phyloP scores from a whole-genome alignment of 2,329 filamentous ascomycete species.

The Mollisiaceae sp. region DNA sequence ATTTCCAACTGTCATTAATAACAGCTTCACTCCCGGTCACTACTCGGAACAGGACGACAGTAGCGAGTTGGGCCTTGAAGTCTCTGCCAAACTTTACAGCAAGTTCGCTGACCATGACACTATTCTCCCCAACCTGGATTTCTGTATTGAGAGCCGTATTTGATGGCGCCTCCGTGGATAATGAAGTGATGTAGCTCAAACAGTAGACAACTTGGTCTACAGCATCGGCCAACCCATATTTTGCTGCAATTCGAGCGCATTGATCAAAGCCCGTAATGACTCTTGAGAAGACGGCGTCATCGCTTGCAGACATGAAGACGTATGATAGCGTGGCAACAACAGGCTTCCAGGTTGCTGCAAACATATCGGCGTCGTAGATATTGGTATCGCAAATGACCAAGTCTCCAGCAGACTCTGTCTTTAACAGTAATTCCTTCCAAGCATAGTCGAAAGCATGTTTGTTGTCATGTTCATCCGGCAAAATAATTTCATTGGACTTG shows the following conservation, averaged over 20 bases:
- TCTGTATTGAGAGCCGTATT: conserved; percentile 94
- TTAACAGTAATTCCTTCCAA: conserved; percentile 91
- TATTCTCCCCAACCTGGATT: conserved; percentile 88
- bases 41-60: conserved; percentile 92
- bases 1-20: conserved; percentile 77
- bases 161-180: conserved; percentile 75
- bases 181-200: conserved; percentile 85
- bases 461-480: conserved; percentile 97
- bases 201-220: conserved; percentile 93
- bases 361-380: conserved; percentile 97
- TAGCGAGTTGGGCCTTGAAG: conserved; percentile 91
- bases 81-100: conserved; percentile 95
- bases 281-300: conserved; percentile 92
- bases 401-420: conserved; percentile 76
- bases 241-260: conserved; percentile 89
- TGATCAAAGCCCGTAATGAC: conserved; percentile 96
- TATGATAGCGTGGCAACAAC: conserved; percentile 95
- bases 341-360: conserved; percentile 92
- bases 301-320: conserved; percentile 98
- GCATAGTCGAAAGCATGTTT: conserved; percentile 96
- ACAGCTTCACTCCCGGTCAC: conserved; percentile 83
- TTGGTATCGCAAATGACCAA: conserved; percentile 87
- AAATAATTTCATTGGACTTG: conserved; percentile 89
- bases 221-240: conserved; percentile 81
- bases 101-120: conserved; percentile 97